phyloP scores from a whole-genome alignment of 306 rosid species.

The Calophaca sinica region DNA sequence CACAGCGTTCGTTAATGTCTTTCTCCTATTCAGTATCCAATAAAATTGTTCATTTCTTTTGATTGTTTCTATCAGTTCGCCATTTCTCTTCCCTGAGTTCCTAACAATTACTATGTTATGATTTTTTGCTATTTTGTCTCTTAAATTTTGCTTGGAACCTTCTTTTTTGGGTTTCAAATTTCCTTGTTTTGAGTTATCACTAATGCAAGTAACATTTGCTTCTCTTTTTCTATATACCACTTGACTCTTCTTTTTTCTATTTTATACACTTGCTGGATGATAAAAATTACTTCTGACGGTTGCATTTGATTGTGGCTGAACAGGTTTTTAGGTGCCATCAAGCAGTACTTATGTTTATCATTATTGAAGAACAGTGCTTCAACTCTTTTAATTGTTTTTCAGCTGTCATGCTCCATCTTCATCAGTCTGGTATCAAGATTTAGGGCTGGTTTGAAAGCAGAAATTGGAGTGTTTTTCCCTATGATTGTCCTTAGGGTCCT shows the following conservation, averaged over 20 bases:
- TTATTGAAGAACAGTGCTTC: slow-evolving; percentile 99
- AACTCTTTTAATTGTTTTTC: slow-evolving; percentile 93
- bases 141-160: neutral
- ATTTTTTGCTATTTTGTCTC: neutral
- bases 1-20: too few species aligned
- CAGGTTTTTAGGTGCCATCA: slow-evolving; percentile 99
- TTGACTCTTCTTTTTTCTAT: slow-evolving; percentile 15
- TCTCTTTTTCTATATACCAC: slow-evolving; percentile 20
- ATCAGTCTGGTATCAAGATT: slow-evolving; percentile 98
- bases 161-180: slow-evolving; percentile 6
- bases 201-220: neutral
- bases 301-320: slow-evolving; percentile 55
- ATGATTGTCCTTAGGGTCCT: slow-evolving; percentile 98
- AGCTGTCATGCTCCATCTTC: slow-evolving; percentile 98
- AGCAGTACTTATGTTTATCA: slow-evolving; percentile 96
- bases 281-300: slow-evolving; percentile 38
- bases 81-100: neutral
- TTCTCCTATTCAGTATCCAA: slow-evolving; percentile 4
- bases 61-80: slow-evolving; percentile 1
- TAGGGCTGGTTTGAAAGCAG: slow-evolving; percentile 97
- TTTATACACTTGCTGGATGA: slow-evolving; percentile 19
- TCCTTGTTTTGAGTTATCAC: slow-evolving; percentile 26
- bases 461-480: slow-evolving; percentile 98
- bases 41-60: neutral
- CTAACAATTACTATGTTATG: neutral